Evolutionary conservation across 192 early-diverging fungal genomes (phyloP).

Genomic region (Coemansia sp.): DNA sequence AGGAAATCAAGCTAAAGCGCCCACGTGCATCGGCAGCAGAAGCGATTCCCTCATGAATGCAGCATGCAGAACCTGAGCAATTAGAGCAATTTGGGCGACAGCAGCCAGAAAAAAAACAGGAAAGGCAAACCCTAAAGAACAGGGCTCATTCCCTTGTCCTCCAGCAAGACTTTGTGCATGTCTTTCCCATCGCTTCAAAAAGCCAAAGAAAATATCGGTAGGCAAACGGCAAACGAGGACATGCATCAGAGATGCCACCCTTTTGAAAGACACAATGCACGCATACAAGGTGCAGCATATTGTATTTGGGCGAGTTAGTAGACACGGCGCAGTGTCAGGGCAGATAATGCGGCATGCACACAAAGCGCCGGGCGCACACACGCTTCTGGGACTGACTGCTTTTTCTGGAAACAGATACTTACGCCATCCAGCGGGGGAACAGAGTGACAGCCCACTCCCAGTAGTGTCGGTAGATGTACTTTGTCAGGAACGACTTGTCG

Average conservation of each 20-base stretch:
- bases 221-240: neutral
- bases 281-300: neutral
- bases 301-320: neutral
- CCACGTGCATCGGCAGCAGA: neutral
- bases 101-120: neutral
- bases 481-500: constrained; percentile 80
- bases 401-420: constrained; percentile 49
- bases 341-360: too few relatives aligned
- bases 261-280: constrained; percentile 1
- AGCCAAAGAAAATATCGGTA: constrained; percentile 1
- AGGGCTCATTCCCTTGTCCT: neutral
- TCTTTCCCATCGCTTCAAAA: neutral
- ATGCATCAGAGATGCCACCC: neutral
- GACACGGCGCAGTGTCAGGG: neutral
- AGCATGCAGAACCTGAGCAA: constrained; percentile 3
- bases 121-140: neutral
- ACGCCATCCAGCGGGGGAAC: constrained; percentile 94
- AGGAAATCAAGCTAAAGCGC: neutral
- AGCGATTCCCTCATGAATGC: neutral
- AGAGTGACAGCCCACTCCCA: constrained; percentile 87
- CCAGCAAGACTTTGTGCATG: neutral
- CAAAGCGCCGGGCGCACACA: too few relatives aligned
- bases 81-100: neutral
- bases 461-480: constrained; percentile 81
- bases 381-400: neutral